These are phyloP conservation scores for Rhododendron simsii DNA, from an alignment of 148 eudicot genomes.

Conservation along the genomic window DNA sequence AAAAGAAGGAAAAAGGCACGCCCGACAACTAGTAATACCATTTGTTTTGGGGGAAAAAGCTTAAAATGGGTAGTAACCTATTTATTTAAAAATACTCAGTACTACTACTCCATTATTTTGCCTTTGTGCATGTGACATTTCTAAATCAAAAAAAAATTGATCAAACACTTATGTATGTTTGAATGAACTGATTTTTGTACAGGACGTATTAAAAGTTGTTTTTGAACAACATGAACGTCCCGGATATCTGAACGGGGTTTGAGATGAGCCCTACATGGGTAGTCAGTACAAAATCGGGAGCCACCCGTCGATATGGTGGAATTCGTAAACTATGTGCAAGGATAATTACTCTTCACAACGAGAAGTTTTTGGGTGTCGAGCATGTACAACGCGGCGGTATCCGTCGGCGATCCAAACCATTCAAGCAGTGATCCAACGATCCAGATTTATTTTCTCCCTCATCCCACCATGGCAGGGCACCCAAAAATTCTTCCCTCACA, in stretches of 20 bases:
- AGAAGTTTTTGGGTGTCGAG: too few species aligned
- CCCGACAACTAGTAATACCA: not conserved
- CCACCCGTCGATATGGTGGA: not conserved
- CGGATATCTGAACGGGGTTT: too few species aligned
- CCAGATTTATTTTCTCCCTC: too few species aligned
- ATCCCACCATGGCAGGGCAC: too few species aligned
- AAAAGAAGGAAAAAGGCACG: not conserved
- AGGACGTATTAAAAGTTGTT: too few species aligned
- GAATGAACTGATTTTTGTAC: too few species aligned
- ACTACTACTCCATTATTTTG: not conserved
- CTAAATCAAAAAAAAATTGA: not conserved
- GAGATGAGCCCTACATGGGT: not conserved
- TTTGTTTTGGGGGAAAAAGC: not conserved
- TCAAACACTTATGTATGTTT: too few species aligned
- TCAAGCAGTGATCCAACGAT: too few species aligned
- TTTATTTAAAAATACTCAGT: not conserved
- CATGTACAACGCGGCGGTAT: accelerated
- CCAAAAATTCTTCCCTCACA: too few species aligned
- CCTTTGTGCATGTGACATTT: not conserved
- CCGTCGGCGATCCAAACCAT: accelerated
- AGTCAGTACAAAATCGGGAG: too few species aligned
- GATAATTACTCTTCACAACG: not conserved
- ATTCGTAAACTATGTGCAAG: not conserved
- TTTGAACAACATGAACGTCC: not conserved
- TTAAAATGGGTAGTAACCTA: not conserved